Evolutionary conservation across 768 basidiomycete species (phyloP).

Genomic region (Gymnopilus junonius): DNA sequence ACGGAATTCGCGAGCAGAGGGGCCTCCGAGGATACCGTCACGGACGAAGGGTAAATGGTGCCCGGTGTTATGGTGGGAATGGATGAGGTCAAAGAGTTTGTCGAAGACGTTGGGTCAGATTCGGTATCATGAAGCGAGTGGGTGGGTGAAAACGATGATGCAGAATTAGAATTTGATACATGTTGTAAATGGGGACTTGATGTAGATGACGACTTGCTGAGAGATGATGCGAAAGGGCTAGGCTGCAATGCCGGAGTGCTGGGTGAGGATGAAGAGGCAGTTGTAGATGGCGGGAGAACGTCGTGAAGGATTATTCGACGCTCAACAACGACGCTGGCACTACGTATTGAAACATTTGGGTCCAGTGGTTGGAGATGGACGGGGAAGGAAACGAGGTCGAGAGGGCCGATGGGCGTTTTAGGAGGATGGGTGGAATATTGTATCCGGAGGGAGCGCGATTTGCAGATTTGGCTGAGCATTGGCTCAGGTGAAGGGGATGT

Average conservation of each 20-base stretch:
- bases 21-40: slow-evolving; percentile 31
- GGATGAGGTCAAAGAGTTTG: slow-evolving; percentile 41
- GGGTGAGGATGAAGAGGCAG: slow-evolving; percentile 18
- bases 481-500: slow-evolving; percentile 41
- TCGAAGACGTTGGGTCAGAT: slow-evolving; percentile 25
- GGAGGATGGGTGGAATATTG: slow-evolving; percentile 64
- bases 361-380: slow-evolving; percentile 67
- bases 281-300: slow-evolving; percentile 14
- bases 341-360: slow-evolving; percentile 58
- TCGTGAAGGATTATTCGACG: slow-evolving; percentile 70
- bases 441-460: slow-evolving; percentile 60
- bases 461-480: slow-evolving; percentile 47
- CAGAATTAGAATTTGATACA: slow-evolving; percentile 9
- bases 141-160: slow-evolving; percentile 25
- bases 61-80: slow-evolving; percentile 47
- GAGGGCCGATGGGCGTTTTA: slow-evolving; percentile 65
- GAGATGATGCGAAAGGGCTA: slow-evolving; percentile 19
- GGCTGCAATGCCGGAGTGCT: slow-evolving; percentile 22
- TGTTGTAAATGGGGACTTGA: slow-evolving; percentile 12
- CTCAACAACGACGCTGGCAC: slow-evolving; percentile 68
- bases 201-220: slow-evolving; percentile 13
- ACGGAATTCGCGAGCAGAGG: slow-evolving; percentile 29
- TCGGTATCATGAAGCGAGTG: slow-evolving; percentile 28
- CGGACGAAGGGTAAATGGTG: slow-evolving; percentile 35
- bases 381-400: slow-evolving; percentile 71